phyloP scores from a whole-genome alignment of 176 grass and related monocot species.

The Avena eriantha region DNA sequence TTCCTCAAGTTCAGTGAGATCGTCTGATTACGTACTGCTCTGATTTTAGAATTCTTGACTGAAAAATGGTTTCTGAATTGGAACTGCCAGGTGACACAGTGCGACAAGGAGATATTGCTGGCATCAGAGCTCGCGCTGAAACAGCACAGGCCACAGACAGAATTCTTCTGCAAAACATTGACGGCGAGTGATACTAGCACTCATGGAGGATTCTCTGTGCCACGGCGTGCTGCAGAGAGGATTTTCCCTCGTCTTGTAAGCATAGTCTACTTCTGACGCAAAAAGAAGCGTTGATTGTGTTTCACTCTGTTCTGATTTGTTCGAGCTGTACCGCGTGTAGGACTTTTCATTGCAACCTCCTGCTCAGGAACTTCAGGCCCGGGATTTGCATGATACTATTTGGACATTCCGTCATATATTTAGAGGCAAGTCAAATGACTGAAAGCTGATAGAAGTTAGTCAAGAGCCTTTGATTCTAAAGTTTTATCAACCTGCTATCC shows the following conservation, averaged over 20 bases:
- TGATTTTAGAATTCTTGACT: conserved; percentile 39
- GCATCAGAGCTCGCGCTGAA: conserved; percentile 64
- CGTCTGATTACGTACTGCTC: conserved; percentile 21
- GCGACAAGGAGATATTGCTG: conserved; percentile 70
- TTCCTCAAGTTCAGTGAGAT: conserved; percentile 40
- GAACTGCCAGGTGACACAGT: conserved; percentile 49
- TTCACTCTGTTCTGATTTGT: conserved; percentile 32
- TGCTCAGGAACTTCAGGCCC: conserved; percentile 73
- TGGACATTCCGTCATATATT: conserved; percentile 89
- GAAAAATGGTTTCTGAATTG: conserved; percentile 33
- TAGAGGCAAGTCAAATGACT: conserved; percentile 53
- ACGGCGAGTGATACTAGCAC: conserved; percentile 93
- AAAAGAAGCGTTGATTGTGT: not conserved
- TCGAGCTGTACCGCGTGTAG: conserved; percentile 37
- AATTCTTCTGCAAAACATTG: conserved; percentile 88
- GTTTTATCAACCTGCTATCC: conserved; percentile 1
- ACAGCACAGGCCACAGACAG: conserved; percentile 60
- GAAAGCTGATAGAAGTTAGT: conserved; percentile 37
- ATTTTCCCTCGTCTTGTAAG: conserved; percentile 79
- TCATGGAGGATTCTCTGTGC: conserved; percentile 86
- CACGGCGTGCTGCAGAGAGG: conserved; percentile 72
- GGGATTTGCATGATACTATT: conserved; percentile 67
- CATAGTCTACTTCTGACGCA: conserved; percentile 9
- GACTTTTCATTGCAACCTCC: conserved; percentile 79
- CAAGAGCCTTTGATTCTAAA: not conserved